Evolutionary conservation across 176 grass and related monocot species (phyloP), one percentile per base, ranked within the genome.

Genomic region (Oryza officinalis): DNA sequence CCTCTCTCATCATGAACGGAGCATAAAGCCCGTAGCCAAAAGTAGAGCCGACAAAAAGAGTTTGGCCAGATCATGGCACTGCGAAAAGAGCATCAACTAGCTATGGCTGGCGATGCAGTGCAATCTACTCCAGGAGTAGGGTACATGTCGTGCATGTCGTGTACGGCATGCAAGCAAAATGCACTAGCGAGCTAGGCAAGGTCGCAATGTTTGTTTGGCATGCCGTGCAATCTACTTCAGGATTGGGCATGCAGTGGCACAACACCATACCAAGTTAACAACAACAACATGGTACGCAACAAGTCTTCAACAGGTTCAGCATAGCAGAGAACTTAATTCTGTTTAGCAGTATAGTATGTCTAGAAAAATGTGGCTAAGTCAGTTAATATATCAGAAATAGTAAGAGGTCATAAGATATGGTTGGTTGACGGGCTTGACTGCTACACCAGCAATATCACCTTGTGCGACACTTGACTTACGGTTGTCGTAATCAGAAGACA

Each of bases 21-120:
- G 83, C 84, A 82, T 89, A 92, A 85, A 90, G 88, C 88, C 85
- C 65, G 46, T 80, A 75, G 77, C 74, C 71, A 78, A 87, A 61
- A 74, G 80, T 82, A 63, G 83, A 80, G 87, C 46, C 81, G 65
- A 74, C 80, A 76, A 80, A 87, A 94, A 88, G 88, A 84, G 86
- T 88, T 76, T 41, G 27, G 88, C 47, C 88, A 86, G 85, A 87
- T 84, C 88, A 85, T 84, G 79, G 78, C 70, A 83, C 87, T 60
- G 85, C 81, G 49, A 78, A 80, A 85, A 70, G 74, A 86, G 69
- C 77, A 83, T 35, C 63, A 80, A 15, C 57, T 65, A 82, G 74
- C 44, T 71, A 47, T 71, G 43, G 70, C 83, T 59, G 32, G 64
- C 71, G 27, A 78, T 65, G 65, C n/a, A n/a, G n/a, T n/a, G n/a